Evolutionary conservation across 768 basidiomycete species (phyloP).

Genomic region (Amyloporia xantha): DNA sequence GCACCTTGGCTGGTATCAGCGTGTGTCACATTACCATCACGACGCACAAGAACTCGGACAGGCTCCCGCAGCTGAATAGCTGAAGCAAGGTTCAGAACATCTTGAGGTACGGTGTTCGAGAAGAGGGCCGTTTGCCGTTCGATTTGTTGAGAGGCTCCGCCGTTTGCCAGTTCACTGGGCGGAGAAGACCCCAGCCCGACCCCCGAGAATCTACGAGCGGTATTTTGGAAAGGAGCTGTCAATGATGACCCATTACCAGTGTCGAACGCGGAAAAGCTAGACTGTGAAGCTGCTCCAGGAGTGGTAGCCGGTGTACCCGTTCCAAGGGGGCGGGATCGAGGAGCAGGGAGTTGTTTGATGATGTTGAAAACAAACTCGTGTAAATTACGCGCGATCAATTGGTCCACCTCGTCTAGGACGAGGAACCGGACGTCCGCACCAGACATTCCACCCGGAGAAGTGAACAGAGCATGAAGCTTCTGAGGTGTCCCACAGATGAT

Average conservation of each 20-base stretch:
- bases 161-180: slow-evolving; percentile 28
- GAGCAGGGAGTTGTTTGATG: slow-evolving; percentile 86
- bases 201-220: slow-evolving; percentile 52
- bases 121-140: slow-evolving; percentile 93
- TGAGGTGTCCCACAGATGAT: slow-evolving; percentile 97
- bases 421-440: slow-evolving; percentile 89
- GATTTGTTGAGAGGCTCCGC: slow-evolving; percentile 32
- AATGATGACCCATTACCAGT: slow-evolving; percentile 21
- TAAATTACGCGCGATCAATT: slow-evolving; percentile 92
- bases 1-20: slow-evolving; percentile 66
- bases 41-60: slow-evolving; percentile 92
- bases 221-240: slow-evolving; percentile 28
- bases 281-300: slow-evolving; percentile 28
- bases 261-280: slow-evolving; percentile 34
- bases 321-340: slow-evolving; percentile 60
- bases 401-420: slow-evolving; percentile 96
- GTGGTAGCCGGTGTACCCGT: slow-evolving; percentile 33
- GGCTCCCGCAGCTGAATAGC: slow-evolving; percentile 93
- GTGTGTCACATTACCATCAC: slow-evolving; percentile 76
- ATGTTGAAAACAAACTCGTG: slow-evolving; percentile 94
- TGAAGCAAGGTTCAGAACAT: slow-evolving; percentile 92
- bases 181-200: slow-evolving; percentile 42
- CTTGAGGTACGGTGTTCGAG: slow-evolving; percentile 96
- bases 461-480: slow-evolving; percentile 89
- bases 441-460: slow-evolving; percentile 63